phyloP scores from a whole-genome alignment of 1,284 basidiomycete genomes.

The Microbotryum silenes-acaulis region DNA sequence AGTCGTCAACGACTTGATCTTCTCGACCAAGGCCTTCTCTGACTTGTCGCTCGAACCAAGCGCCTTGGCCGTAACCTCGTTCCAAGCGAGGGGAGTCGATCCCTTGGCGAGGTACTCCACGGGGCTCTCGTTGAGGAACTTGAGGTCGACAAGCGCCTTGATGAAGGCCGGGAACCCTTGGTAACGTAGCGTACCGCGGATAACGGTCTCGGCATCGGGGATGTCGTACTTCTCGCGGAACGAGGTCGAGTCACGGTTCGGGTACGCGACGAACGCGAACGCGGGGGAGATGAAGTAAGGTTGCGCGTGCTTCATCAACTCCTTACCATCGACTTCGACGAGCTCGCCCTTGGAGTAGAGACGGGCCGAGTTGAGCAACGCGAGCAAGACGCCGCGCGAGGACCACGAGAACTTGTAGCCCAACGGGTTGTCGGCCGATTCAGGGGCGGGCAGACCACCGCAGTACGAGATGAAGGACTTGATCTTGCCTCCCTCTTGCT shows the following conservation, averaged over 20 bases:
- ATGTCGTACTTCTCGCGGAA: constrained; percentile 81
- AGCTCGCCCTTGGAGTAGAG: constrained; percentile 62
- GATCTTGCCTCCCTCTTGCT: constrained; percentile 90
- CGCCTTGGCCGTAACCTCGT: constrained; percentile 70
- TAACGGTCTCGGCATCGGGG: constrained; percentile 84
- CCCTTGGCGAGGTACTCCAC: constrained; percentile 68
- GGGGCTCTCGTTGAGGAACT: constrained; percentile 69
- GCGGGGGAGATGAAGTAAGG: constrained; percentile 92
- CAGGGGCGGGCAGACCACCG: constrained; percentile 86
- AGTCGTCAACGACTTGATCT: constrained; percentile 58
- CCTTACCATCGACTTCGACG: constrained; percentile 55
- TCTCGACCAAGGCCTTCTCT: constrained; percentile 63
- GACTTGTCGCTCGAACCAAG: constrained; percentile 60
- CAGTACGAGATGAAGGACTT: constrained; percentile 95
- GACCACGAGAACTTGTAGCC: constrained; percentile 99
- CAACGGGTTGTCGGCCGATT: constrained; percentile 80
- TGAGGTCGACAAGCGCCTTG: constrained; percentile 75
- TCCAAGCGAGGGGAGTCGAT: constrained; percentile 58
- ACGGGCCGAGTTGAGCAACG: constrained; percentile 85
- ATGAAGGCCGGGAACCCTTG: constrained; percentile 99
- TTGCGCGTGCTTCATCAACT: constrained; percentile 78
- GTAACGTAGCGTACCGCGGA: constrained; percentile 91
- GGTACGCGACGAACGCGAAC: constrained; percentile 86
- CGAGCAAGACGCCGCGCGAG: constrained; percentile 88
- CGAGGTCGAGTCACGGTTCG: constrained; percentile 88